Evolutionary conservation across 495 filamentous ascomycete genomes (phyloP), one percentile per base, ranked within the genome.

Genomic region (Xylaria nigripes): DNA sequence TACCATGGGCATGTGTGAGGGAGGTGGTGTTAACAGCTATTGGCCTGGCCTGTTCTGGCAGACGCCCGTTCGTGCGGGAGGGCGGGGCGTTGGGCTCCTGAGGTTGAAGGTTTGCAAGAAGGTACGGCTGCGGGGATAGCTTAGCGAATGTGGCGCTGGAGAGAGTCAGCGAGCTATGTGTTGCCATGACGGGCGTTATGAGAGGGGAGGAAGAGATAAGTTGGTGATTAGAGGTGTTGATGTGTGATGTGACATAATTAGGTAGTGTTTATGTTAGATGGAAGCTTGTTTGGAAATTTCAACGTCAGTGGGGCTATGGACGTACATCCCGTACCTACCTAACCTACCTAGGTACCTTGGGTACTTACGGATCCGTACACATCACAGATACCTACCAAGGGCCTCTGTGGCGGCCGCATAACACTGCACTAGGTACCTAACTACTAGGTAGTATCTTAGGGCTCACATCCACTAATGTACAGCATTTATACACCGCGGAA

Each of bases 1-100:
- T 90, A 42, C 93, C 93, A 65, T 91, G 82, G 45, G 87, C 84
- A 66, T 98, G 90, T 1, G 87, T 86, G 45, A 98, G 76, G 4
- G 86, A 87, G 48, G 84, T 81, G 4, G 84, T 84, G 68, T 96
- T 90, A 54, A 88, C 73, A 7, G 81, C 80, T 8, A 85, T 80
- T 19, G 77, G 67, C 34, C 93, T 86, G 34, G 85, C 82, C 63
- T 87, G 76, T 7, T 77, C 67, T 13, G 89, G 81, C 2, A 72
- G 63, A 55, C 93, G 90, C 50, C 86, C 86, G 68, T 90, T 93
- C 59, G 89, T 85, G 58, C 92, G 86, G 30, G 77, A 69, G 16
- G 82, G 71, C 4, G 80, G 70, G 30, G 73, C 71, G 53, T 19
- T 40, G 21, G 45, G 13, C 19, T 44, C 40, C 7, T 38, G 27